These are phyloP conservation scores for Dothistroma septosporum DNA, from an alignment of 2,329 filamentous ascomycete species.

Conservation along the genomic window DNA sequence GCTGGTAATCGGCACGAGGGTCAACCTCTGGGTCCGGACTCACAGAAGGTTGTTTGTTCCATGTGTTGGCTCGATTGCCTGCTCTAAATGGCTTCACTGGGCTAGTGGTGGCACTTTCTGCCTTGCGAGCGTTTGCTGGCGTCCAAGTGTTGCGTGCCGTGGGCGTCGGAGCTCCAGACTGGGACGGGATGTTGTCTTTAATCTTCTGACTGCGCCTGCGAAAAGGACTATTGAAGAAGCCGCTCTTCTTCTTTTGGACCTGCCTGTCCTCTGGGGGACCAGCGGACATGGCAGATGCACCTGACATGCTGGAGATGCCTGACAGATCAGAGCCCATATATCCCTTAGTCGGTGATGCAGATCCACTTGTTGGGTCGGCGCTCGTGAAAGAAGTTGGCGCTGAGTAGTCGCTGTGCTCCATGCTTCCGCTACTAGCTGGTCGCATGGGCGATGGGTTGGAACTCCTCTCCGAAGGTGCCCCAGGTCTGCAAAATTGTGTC, in stretches of 20 bases:
- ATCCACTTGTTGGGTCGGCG: slow-evolving; percentile 70
- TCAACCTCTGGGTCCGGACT: slow-evolving; percentile 68
- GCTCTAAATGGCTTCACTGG: slow-evolving; percentile 39
- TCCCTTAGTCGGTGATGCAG: slow-evolving; percentile 68
- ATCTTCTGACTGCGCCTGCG: slow-evolving; percentile 76
- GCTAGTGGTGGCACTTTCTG: slow-evolving; percentile 39
- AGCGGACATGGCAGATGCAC: slow-evolving; percentile 35
- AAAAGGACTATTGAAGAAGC: slow-evolving; percentile 93
- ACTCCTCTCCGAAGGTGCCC: slow-evolving; percentile 65
- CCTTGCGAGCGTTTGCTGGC: slow-evolving; percentile 38
- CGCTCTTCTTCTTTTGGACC: slow-evolving; percentile 67
- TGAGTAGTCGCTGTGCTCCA: slow-evolving; percentile 72
- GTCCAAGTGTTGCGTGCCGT: slow-evolving; percentile 52
- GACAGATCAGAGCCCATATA: slow-evolving; percentile 36
- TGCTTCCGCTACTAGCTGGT: slow-evolving; percentile 79
- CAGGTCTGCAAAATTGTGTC: slow-evolving; percentile 90
- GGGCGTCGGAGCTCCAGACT: slow-evolving; percentile 37
- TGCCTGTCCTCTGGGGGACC: slow-evolving; percentile 58
- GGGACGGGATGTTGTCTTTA: slow-evolving; percentile 58
- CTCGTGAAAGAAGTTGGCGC: slow-evolving; percentile 86
- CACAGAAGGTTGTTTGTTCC: slow-evolving; percentile 36
- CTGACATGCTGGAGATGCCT: slow-evolving; percentile 24
- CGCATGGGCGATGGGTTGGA: slow-evolving; percentile 65
- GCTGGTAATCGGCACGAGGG: slow-evolving; percentile 83
- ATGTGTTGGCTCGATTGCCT: slow-evolving; percentile 28